These are phyloP conservation scores for Macroventuria anomochaeta DNA, from an alignment of 2,329 filamentous ascomycete species.

Conservation along the genomic window DNA sequence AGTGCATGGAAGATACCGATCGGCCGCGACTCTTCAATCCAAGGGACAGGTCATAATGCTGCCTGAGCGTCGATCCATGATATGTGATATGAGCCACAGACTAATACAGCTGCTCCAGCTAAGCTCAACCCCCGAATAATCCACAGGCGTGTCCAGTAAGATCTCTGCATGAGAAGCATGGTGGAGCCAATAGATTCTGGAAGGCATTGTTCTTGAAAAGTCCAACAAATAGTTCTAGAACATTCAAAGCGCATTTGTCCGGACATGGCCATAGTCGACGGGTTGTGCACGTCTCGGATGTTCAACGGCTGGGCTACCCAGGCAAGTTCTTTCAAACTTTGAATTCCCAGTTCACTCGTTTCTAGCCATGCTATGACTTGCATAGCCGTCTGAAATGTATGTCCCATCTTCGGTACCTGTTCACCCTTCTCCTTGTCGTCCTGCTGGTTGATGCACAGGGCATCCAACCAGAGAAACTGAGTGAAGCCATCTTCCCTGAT, in stretches of 20 bases:
- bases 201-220: not conserved
- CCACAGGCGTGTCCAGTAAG: not conserved
- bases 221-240: not conserved
- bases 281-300: not conserved
- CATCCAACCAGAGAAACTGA: not conserved
- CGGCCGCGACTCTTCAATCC: too few relatives aligned
- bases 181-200: not conserved
- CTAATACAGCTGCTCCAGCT: not conserved
- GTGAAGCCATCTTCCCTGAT: not conserved
- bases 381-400: not conserved
- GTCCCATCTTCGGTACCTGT: not conserved
- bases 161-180: not conserved
- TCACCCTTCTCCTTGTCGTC: not conserved
- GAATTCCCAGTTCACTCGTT: not conserved
- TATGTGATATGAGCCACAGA: not conserved
- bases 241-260: not conserved
- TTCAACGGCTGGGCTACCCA: not conserved
- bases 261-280: not conserved
- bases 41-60: too few relatives aligned
- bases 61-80: not conserved
- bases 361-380: not conserved
- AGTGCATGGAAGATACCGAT: too few relatives aligned
- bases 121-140: not conserved
- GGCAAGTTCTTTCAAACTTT: too few relatives aligned
- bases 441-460: not conserved